Base-by-base conservation (phyloP, 495 filamentous ascomycete genomes). In the Aspergillus avenaceus region DNA sequence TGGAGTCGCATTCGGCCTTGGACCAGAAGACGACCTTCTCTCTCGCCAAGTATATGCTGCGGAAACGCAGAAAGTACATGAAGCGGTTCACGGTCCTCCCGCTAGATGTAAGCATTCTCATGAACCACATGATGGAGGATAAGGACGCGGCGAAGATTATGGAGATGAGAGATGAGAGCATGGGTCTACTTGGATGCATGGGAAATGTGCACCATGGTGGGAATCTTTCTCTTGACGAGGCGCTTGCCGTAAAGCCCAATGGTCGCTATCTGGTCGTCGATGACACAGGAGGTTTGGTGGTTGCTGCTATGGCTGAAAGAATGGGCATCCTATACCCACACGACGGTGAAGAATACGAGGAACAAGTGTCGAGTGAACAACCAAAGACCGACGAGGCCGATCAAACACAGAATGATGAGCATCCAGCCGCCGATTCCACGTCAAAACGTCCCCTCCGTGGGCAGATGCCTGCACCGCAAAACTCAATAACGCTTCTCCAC, bases 11-110 rank as follows among this genome's bases (percentile, higher is more conserved):
- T 68, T 80, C 83, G 3, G 87, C 85, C 0, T 71, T 97, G 23
- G 90, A 95, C 53, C 86, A 98, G 72, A 98, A 97, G 73, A 97
- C 93, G 0, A 79, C 85, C 2, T 98, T 95, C 66, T 90, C 88
- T 5, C 71, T 96, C 16, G 90, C 91, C 19, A 98, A 98, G 64
- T 98, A 98, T 62, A 95, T 90, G 40, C 72, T 97, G 13, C 79
- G 93, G 18, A 98, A 98, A 74, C 84, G 85, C 32, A 92, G 84
- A 64, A 98, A 98, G 71, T 97, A 95, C 61, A 79, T 96, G 52
- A 81, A 84, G 52, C 74, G 90, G 16, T 97, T 98, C 53, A 91
- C 86, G 1, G 79, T 91, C 0, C 69, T 92, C 22, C 91, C 90
- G 0, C 59, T 97, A 61, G 91, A 96, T 51, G 84, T 95, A 25